Conservation (phyloP, 148 eudicot genomes). For the Vaccinium corymbosum region DNA sequence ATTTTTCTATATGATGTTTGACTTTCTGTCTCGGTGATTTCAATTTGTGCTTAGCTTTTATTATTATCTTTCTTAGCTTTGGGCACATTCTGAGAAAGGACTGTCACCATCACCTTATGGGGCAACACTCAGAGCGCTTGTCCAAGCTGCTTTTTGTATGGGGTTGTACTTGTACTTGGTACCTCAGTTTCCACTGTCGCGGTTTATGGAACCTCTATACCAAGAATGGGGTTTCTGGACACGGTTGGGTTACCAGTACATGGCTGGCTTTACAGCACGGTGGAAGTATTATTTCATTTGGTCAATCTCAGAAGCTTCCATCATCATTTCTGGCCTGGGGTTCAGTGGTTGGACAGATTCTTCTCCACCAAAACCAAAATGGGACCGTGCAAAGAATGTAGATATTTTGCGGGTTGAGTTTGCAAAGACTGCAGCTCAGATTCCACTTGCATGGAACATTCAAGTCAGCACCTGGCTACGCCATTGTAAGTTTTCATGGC, state of each 20-base stretch:
- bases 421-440: conserved; percentile 77
- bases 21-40: neutral
- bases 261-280: conserved; percentile 87
- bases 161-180: conserved; percentile 77
- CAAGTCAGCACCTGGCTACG: conserved; percentile 99
- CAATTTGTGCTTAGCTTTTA: neutral
- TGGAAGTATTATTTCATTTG: conserved; percentile 99
- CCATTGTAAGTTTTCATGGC: conserved; percentile 57
- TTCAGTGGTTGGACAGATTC: conserved; percentile 90
- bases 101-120: conserved; percentile 47
- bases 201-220: conserved; percentile 62
- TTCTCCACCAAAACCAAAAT: conserved; percentile 62
- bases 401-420: conserved; percentile 91
- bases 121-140: conserved; percentile 60
- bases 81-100: conserved; percentile 61
- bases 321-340: conserved; percentile 88
- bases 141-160: conserved; percentile 91
- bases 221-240: conserved; percentile 73
- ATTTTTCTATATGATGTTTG: neutral
- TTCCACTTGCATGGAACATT: conserved; percentile 94
- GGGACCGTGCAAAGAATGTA: conserved; percentile 98
- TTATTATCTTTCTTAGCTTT: conserved; percentile 45
- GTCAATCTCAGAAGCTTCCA: conserved; percentile 90
- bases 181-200: conserved; percentile 68
- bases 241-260: conserved; percentile 74